Evolutionary conservation across 148 eudicot genomes (phyloP), one percentile per base, ranked within the genome.

Genomic region (Rhododendron ferrugineum): DNA sequence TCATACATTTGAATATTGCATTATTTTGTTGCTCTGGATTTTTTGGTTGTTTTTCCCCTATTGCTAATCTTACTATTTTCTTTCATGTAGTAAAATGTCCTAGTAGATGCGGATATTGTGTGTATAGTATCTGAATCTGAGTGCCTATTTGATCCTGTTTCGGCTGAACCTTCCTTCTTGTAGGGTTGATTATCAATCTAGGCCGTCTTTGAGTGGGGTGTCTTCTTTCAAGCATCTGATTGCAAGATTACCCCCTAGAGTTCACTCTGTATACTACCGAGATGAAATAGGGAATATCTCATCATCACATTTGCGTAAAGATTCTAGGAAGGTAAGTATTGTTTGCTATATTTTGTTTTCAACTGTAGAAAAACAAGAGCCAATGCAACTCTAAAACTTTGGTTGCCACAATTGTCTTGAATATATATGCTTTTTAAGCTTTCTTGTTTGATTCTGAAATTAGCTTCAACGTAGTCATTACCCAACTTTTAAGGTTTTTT

Each of bases 231-330:
- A 97, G 90, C 85, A 89, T 81, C 96, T 97, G 87, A 91, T 94
- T 83, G 99, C 96, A 75, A 91, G 89, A 86, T 89, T 97, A 87
- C 99, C 99, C 66, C 98, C 99, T 42, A 90, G 98, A 87, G 96
- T 97, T 86, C 94, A 94, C 90, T 95, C 99, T 64, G 99, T 97
- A 85, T 97, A 97, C 92, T 97, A 97, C 92, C 92, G 99, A 82
- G 99, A 97, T 87, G 89, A 86, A 44, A 97, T 97, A 6, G 99
- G 99, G 84, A 97, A 97, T 89, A 97, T 97, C 85, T 97, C 99
- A 82, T 83, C 99, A 54, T 97, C 99, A 20, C 94, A 92, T 88
- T 91, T 97, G 81, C 98, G 99, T 26, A 80, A 88, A 80, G 91
- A 88, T 87, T 91, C 86, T 26, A 95, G 87, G 90, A 93, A 97